A percentile compares a stretch with the other conserved stretches of the same genome.
Evolutionary conservation across 2,329 filamentous ascomycete genomes (phyloP).

Genomic region (Cytospora paraplurivora): DNA sequence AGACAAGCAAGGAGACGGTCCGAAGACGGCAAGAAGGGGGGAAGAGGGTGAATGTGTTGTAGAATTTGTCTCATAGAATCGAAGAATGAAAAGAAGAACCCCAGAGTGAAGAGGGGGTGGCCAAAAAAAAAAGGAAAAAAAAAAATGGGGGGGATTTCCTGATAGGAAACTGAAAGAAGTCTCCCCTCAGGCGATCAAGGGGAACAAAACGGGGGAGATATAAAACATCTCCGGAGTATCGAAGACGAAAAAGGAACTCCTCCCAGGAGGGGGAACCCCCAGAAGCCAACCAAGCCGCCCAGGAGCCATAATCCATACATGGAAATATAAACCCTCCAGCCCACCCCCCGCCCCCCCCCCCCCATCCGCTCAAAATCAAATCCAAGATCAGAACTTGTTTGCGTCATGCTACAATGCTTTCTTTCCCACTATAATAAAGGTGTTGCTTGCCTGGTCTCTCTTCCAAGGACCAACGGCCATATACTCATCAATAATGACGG

Average conservation of each 20-base stretch:
- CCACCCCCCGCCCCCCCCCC: too few relatives aligned
- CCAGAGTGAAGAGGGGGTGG: too few relatives aligned
- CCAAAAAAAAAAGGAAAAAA: slow-evolving; percentile 7
- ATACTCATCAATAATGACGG: not conserved
- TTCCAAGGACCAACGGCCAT: too few relatives aligned
- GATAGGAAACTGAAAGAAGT: not conserved
- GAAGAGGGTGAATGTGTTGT: not conserved
- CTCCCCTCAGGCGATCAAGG: not conserved
- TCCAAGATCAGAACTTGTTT: not conserved
- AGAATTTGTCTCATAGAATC: slow-evolving; percentile 16
- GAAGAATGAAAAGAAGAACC: slow-evolving; percentile 5
- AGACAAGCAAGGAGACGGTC: too few relatives aligned
- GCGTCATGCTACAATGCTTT: slow-evolving; percentile 5
- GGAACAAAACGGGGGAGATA: too few relatives aligned
- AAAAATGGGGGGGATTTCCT: too few relatives aligned
- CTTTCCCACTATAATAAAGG: not conserved
- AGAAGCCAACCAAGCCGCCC: slow-evolving; percentile 7
- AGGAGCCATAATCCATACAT: slow-evolving; percentile 5
- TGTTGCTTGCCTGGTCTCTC: too few relatives aligned
- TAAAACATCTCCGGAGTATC: slow-evolving; percentile 10
- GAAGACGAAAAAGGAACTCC: slow-evolving; percentile 8
- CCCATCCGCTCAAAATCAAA: slow-evolving; percentile 2
- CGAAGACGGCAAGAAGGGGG: not conserved
- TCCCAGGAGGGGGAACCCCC: slow-evolving; percentile 9
- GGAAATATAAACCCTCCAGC: too few relatives aligned